Evolutionary conservation across 1,284 basidiomycete genomes (phyloP).

Genomic region (Meripilus lineatus): DNA sequence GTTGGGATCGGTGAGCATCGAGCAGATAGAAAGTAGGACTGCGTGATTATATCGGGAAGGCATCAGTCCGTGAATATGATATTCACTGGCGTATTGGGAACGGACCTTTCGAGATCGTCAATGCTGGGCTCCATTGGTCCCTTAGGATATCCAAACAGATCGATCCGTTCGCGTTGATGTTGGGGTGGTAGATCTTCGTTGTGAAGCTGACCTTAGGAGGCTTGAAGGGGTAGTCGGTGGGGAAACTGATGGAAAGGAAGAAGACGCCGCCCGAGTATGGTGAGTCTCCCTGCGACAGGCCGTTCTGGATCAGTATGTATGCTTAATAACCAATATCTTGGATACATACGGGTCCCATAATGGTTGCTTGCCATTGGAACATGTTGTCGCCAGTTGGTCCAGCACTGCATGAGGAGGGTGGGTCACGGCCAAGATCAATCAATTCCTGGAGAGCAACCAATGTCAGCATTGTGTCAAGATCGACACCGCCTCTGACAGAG

Average conservation of each 20-base stretch:
- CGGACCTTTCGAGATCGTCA: constrained; percentile 97
- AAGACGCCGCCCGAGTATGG: constrained; percentile 96
- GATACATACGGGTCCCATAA: constrained; percentile 88
- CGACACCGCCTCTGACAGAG: neutral
- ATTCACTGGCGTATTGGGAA: constrained; percentile 11
- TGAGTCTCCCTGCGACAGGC: constrained; percentile 69
- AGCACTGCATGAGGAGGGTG: constrained; percentile 95
- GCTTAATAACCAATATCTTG: constrained; percentile 13
- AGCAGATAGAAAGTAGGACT: constrained; percentile 94
- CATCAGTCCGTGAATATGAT: neutral
- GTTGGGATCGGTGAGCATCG: constrained; percentile 96
- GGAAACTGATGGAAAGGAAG: constrained; percentile 93
- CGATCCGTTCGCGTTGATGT: constrained; percentile 97
- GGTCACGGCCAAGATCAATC: constrained; percentile 95
- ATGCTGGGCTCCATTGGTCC: constrained; percentile 97
- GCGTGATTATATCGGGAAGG: constrained; percentile 5
- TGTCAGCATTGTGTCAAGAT: constrained; percentile 14
- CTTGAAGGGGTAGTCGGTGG: constrained; percentile 97
- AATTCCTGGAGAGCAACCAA: constrained; percentile 68
- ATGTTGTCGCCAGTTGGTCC: constrained; percentile 95
- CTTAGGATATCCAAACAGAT: constrained; percentile 98
- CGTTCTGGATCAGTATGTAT: constrained; percentile 1
- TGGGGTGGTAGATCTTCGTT: constrained; percentile 96
- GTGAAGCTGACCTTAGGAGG: constrained; percentile 99
- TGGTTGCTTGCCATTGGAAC: constrained; percentile 98